Evolutionary conservation across 108 stramenopile species (phyloP).

Genomic region (Thalassiosira profunda): DNA sequence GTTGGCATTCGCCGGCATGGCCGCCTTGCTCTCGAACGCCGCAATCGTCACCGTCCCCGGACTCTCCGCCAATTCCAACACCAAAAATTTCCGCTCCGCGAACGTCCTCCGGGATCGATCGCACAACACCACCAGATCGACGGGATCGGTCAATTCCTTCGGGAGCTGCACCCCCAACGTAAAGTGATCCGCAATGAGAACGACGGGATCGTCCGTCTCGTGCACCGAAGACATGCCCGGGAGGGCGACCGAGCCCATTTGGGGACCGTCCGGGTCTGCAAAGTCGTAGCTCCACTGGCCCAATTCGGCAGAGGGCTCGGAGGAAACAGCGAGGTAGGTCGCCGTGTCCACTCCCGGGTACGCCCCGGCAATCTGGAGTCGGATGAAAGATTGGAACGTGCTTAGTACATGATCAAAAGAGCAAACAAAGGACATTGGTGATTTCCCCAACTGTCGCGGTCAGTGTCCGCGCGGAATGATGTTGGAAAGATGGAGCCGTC

Average conservation of each 20-base stretch:
- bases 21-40: conserved; percentile 60
- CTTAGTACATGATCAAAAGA: no score
- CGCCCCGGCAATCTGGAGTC: conserved; percentile 79
- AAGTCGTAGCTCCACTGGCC: conserved; percentile 94
- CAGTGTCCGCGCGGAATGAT: no score
- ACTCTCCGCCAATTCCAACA: conserved; percentile 52
- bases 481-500: conserved; percentile 26
- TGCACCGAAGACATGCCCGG: conserved; percentile 67
- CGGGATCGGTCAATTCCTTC: conserved; percentile 60
- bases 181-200: conserved; percentile 81
- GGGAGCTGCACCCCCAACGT: conserved; percentile 70
- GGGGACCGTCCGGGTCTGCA: conserved; percentile 91
- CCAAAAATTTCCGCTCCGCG: conserved; percentile 83
- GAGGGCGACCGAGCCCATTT: conserved; percentile 87
- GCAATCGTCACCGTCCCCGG: conserved; percentile 60
- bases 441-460: no score
- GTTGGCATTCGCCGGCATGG: conserved; percentile 60
- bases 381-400: no score
- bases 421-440: not conserved
- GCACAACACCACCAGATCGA: conserved; percentile 80
- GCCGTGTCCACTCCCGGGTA: conserved; percentile 80
- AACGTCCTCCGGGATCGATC: conserved; percentile 70
- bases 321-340: conserved; percentile 67
- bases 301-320: conserved; percentile 65
- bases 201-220: conserved; percentile 79